phyloP scores from a whole-genome alignment of 306 rosid genomes.

The Parietaria judaica region DNA sequence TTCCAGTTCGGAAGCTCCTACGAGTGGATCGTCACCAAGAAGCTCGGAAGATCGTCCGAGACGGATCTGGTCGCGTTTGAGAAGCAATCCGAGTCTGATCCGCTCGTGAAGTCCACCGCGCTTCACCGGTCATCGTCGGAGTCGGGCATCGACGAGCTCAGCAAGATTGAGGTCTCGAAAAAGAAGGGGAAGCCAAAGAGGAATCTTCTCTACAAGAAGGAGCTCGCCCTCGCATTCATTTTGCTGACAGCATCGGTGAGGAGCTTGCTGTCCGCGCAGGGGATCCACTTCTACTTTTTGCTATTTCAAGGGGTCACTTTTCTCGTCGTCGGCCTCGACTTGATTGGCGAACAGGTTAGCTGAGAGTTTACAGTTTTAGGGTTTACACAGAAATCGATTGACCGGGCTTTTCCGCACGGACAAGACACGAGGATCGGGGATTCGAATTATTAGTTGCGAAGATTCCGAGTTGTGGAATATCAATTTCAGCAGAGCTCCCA shows the following conservation, averaged over 20 bases:
- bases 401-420: slow-evolving; percentile 5
- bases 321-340: slow-evolving; percentile 88
- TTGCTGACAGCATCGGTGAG: slow-evolving; percentile 78
- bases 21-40: slow-evolving; percentile 95
- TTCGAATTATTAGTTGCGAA: neutral
- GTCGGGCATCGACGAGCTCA: slow-evolving; percentile 72
- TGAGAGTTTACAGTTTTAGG: slow-evolving; percentile 16
- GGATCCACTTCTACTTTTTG: slow-evolving; percentile 95
- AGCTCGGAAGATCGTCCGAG: slow-evolving; percentile 93
- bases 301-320: slow-evolving; percentile 92
- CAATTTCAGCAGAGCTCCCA: slow-evolving; percentile 21
- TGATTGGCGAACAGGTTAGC: slow-evolving; percentile 95
- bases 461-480: too few relatives aligned
- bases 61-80: slow-evolving; percentile 67
- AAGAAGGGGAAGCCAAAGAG: slow-evolving; percentile 51
- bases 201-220: slow-evolving; percentile 86
- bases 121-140: slow-evolving; percentile 82
- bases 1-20: slow-evolving; percentile 87
- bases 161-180: slow-evolving; percentile 59
- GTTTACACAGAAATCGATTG: slow-evolving; percentile 22
- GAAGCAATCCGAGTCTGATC: slow-evolving; percentile 44
- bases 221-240: slow-evolving; percentile 82
- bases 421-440: slow-evolving; percentile 11
- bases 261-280: slow-evolving; percentile 95
- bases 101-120: slow-evolving; percentile 39